Base-by-base conservation (phyloP, 352 stramenopile genomes). In the Globisporangium polare region DNA sequence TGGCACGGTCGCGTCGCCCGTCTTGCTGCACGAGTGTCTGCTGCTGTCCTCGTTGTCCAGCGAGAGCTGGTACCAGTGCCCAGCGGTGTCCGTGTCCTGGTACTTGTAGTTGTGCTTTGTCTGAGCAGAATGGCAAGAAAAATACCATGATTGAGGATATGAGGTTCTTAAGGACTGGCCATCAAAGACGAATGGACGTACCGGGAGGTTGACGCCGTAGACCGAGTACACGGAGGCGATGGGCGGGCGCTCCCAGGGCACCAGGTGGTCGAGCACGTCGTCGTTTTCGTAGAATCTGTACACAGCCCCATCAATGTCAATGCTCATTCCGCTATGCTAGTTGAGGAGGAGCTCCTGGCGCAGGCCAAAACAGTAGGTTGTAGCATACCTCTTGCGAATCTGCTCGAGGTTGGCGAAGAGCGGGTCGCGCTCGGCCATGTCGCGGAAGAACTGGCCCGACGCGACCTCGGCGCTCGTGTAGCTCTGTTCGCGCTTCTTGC, bases 41-140 rank as follows among this genome's bases (percentile, higher is more conserved):
- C 72, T 57, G 1, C 71, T 75, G 53, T 77, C 56, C 58, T 92
- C 83, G 37, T 87, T 71, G 31, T 68, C 64, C 37, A 84, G 65
- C 46, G 82, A 56, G 31, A 92, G 29, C 53, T 89, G 77, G 57
- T 82, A 86, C 83, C 83, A 92, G 49, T 88, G 71, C 0, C 77
- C 79, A 0, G 68, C 67, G 0, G 50, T 70, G 56, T 80, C 68
- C 17, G 68, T 77, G 61, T 83, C 73, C 55, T 89, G 62, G 60
- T 90, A 92, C 42, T 83, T 69, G 71, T 89, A 92, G 61, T 80
- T 90, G 55, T 73, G 75, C 53, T 88, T 85, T 10, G 80, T 89
- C 80, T 92, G 22, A 9, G 10, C 18, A 49, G 0, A 33, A 24
- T 12, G 8, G 6, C 5, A 54, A 27, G 31, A 37, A 15, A 47